Evolutionary conservation across 768 basidiomycete species (phyloP).

Genomic region (Rhodotorula diobovata): DNA sequence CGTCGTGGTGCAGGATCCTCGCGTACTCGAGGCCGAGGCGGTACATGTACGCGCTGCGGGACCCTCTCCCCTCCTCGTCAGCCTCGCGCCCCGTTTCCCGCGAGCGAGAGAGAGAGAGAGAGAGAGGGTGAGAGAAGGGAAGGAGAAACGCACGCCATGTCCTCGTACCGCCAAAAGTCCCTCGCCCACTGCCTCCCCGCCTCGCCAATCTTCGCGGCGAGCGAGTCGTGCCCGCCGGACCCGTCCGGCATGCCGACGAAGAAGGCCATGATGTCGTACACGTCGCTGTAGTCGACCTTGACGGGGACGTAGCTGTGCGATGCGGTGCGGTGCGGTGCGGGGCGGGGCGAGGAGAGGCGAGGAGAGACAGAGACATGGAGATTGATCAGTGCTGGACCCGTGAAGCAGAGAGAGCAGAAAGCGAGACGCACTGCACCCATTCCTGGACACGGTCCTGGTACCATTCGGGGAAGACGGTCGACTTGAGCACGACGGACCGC

Average conservation of each 20-base stretch:
- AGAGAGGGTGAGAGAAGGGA: background rate
- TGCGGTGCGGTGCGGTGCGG: background rate
- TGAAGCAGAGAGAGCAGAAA: too few species aligned
- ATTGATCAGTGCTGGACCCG: background rate
- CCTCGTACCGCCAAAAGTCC: conserved; percentile 46
- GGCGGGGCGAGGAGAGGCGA: background rate
- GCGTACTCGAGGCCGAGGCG: conserved; percentile 45
- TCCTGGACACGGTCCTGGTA: conserved; percentile 45
- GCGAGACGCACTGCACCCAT: conserved; percentile 43
- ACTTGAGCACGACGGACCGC: conserved; percentile 77
- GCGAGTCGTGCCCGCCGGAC: conserved; percentile 45
- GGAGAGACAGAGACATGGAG: too few species aligned
- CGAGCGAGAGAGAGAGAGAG: background rate
- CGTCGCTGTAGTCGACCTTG: conserved; percentile 49
- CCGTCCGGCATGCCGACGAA: conserved; percentile 43
- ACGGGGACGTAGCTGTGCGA: conserved; percentile 47
- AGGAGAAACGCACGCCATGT: conserved; percentile 46
- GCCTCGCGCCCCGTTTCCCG: too few species aligned
- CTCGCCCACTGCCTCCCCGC: conserved; percentile 48
- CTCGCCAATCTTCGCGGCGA: conserved; percentile 48
- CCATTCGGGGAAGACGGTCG: conserved; percentile 40
- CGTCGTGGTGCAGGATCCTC: conserved; percentile 42
- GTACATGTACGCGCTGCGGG: conserved; percentile 38
- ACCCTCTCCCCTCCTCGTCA: background rate
- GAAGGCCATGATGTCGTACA: conserved; percentile 48